Evolutionary conservation across 495 filamentous ascomycete species (phyloP), one percentile per base, ranked within the genome.

Genomic region (Ramalina peruviana): DNA sequence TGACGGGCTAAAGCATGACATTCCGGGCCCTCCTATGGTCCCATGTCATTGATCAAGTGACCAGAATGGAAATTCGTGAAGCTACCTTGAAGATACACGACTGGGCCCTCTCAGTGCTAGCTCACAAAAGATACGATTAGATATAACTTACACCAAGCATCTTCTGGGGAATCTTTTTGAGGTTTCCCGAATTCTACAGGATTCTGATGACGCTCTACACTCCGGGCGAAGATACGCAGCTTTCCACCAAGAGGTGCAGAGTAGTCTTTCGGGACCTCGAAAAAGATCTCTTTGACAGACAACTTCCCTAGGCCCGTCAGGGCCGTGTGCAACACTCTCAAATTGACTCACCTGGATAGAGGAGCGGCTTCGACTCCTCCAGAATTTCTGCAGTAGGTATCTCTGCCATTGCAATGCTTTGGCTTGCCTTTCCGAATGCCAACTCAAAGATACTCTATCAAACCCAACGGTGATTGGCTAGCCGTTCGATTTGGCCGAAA

Each of bases 211-310:
- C 77, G 83, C 51, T 71, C 62, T 25, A 82, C 81, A 51, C 78
- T 81, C 46, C 88, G 82, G 27, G 75, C 88, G 60, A 93, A 94
- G 20, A 94, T 69, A 47, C 74, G 77, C 42, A 94, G 58, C 5
- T 61, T 76, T 16, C 75, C 78, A n/a, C 67, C 65, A 1, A 64
- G 60, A 16, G 80, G 83, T n/a, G 75, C 74, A 50, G 69, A 61
- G 62, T 93, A 80, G 62, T 92, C 83, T 46, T 79, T 67, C 33
- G 88, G 86, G 10, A 94, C 86, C 56, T 87, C 78, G 60, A 94
- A 94, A 69, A 86, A 83, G 49, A 87, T 72, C 61, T 94, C 88
- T 2, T 79, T 81, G 41, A 93, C 74, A 40, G 74, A 74, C 9
- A 94, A 67, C 60, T 81, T 85, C 30, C 87, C 88, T 87, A 51